Conservation (phyloP, 2,329 filamentous ascomycete genomes). For the Fusarium keratoplasticum region DNA sequence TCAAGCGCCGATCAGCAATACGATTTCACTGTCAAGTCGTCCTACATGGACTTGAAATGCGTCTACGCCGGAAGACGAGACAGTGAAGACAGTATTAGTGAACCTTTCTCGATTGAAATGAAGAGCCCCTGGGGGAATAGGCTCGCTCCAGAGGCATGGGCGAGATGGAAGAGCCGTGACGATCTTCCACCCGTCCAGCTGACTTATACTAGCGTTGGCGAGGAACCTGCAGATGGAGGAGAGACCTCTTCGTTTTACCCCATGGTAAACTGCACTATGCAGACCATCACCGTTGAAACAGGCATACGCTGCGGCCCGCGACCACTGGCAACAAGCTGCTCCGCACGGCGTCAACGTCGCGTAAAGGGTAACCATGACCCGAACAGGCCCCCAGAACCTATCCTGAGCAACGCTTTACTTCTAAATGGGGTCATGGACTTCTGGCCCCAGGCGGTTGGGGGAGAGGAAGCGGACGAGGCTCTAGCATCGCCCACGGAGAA, state of each 20-base stretch:
- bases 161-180: not conserved
- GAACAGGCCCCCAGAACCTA: not conserved
- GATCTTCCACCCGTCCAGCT: not conserved
- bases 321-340: not conserved
- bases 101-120: not conserved
- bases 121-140: not conserved
- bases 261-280: not conserved
- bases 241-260: fast-evolving
- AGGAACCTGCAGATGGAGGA: not conserved
- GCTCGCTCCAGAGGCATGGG: not conserved
- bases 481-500: not conserved
- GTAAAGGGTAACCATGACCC: not conserved
- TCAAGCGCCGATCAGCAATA: not conserved
- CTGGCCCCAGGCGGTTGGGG: not conserved
- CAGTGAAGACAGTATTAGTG: not conserved
- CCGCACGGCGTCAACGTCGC: not conserved
- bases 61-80: not conserved
- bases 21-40: not conserved
- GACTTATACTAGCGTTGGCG: not conserved
- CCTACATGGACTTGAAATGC: not conserved
- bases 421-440: not conserved
- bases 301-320: not conserved
- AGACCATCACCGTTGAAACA: not conserved
- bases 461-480: not conserved
- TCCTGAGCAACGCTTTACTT: not conserved